phyloP scores from a whole-genome alignment of 352 stramenopile species.

The Globisporangium nagaii region DNA sequence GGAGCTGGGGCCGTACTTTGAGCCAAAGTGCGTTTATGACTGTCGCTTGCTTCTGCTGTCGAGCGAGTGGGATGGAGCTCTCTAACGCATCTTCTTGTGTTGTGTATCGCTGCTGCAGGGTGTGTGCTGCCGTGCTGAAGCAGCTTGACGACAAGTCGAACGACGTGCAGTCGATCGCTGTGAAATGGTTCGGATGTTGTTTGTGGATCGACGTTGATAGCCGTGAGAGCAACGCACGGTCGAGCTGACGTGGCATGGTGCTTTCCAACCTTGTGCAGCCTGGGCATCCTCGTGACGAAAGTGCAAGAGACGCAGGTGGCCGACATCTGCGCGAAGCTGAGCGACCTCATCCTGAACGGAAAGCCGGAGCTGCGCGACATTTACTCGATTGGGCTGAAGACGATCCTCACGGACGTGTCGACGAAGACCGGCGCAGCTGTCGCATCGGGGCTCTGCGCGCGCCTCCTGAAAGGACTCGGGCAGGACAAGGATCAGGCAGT shows the following conservation, averaged over 20 bases:
- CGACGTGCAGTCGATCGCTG: slow-evolving; percentile 95
- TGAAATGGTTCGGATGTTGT: slow-evolving; percentile 59
- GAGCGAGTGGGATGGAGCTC: background rate
- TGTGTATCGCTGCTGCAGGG: slow-evolving; percentile 31
- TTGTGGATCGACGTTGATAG: background rate
- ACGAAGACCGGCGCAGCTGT: slow-evolving; percentile 85
- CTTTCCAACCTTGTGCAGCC: slow-evolving; percentile 23
- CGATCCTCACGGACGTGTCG: slow-evolving; percentile 93
- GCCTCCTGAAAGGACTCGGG: slow-evolving; percentile 55
- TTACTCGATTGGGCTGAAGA: slow-evolving; percentile 99
- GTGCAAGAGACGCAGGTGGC: slow-evolving; percentile 93
- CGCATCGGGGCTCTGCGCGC: slow-evolving; percentile 56
- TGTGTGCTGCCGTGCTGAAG: slow-evolving; percentile 94
- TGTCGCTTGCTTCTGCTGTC: background rate
- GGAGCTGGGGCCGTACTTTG: slow-evolving; percentile 79
- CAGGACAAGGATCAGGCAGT: slow-evolving; percentile 75
- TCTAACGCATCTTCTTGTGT: background rate
- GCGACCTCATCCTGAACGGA: slow-evolving; percentile 94
- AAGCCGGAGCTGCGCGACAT: slow-evolving; percentile 98
- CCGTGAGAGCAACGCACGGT: background rate
- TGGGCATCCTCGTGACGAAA: slow-evolving; percentile 96
- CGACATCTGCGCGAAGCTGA: slow-evolving; percentile 97
- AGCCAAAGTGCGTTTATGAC: slow-evolving; percentile 63
- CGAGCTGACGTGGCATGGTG: background rate
- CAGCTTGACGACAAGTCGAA: slow-evolving; percentile 98